Percentiles rank a stretch among this genome's conserved stretches.
These are phyloP conservation scores for Erodium chrysanthum DNA, from an alignment of 441 rosid species.

Conservation along the genomic window DNA sequence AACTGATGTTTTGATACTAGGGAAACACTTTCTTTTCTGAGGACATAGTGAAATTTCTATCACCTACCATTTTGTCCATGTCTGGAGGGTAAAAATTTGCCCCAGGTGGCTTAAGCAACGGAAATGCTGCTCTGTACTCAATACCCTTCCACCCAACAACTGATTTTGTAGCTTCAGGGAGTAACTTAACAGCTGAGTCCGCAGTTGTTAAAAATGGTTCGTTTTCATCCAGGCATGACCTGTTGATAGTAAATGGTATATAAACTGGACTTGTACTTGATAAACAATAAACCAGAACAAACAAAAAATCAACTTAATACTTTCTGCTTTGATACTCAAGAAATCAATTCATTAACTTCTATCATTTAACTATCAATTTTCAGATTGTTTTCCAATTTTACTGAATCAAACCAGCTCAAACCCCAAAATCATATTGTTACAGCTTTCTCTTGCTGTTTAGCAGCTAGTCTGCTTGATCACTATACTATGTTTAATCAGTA, in stretches of 20 bases:
- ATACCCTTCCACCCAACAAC: conserved; percentile 83
- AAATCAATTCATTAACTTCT: neutral
- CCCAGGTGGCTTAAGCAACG: conserved; percentile 64
- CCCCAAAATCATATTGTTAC: neutral
- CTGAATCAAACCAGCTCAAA: too few relatives aligned
- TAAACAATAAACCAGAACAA: neutral
- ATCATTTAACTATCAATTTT: neutral
- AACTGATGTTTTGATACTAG: neutral
- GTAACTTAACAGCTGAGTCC: conserved; percentile 70
- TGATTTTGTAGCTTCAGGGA: conserved; percentile 58
- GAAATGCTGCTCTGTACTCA: conserved; percentile 77
- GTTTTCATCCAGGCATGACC: conserved; percentile 92
- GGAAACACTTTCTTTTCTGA: neutral
- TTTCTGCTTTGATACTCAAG: neutral
- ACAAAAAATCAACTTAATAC: neutral
- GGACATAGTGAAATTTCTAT: conserved; percentile 7
- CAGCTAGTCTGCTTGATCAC: neutral
- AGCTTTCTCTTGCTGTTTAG: neutral
- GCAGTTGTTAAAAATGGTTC: conserved; percentile 70
- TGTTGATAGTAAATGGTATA: conserved; percentile 27
- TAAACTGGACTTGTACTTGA: conserved; percentile 10
- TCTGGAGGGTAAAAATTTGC: conserved; percentile 94
- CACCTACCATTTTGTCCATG: conserved; percentile 74
- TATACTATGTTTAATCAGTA: neutral
- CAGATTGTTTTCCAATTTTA: too few relatives aligned